phyloP scores from a whole-genome alignment of 208 protist genomes.

The Crithidia mellificae region DNA sequence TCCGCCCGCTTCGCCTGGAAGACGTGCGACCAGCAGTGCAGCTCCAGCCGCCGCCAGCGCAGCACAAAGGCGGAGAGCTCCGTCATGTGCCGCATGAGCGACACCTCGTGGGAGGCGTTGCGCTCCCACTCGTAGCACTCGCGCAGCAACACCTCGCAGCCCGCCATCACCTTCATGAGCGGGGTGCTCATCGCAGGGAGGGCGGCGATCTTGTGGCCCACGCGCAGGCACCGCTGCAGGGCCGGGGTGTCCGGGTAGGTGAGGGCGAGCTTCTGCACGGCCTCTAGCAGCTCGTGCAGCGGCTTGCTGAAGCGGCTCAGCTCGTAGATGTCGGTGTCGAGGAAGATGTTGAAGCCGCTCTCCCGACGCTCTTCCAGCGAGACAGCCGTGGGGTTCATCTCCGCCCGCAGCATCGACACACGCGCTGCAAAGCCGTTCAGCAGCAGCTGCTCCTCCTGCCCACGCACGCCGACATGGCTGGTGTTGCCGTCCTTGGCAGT shows the following conservation, averaged over 20 bases:
- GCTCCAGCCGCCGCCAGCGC: constrained; percentile 96
- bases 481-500: not conserved
- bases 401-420: constrained; percentile 42
- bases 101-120: constrained; percentile 90
- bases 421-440: constrained; percentile 78
- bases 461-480: not conserved
- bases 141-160: constrained; percentile 94
- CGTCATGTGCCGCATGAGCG: constrained; percentile 89
- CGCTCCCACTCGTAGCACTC: constrained; percentile 97
- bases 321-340: constrained; percentile 86
- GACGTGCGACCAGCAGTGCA: constrained; percentile 94
- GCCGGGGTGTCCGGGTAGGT: constrained; percentile 92
- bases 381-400: constrained; percentile 28
- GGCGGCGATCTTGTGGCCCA: constrained; percentile 82
- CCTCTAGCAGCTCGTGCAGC: constrained; percentile 58
- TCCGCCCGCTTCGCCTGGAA: constrained; percentile 85
- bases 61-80: constrained; percentile 92
- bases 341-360: constrained; percentile 90
- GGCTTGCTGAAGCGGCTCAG: constrained; percentile 62
- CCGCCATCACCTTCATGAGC: constrained; percentile 94
- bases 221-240: constrained; percentile 79
- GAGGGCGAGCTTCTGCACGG: constrained; percentile 68
- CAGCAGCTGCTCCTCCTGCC: constrained; percentile 64
- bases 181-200: constrained; percentile 88
- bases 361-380: constrained; percentile 56